These are phyloP conservation scores for Pseudomassariella vexata DNA, from an alignment of 2,329 filamentous ascomycete genomes.

Conservation along the genomic window DNA sequence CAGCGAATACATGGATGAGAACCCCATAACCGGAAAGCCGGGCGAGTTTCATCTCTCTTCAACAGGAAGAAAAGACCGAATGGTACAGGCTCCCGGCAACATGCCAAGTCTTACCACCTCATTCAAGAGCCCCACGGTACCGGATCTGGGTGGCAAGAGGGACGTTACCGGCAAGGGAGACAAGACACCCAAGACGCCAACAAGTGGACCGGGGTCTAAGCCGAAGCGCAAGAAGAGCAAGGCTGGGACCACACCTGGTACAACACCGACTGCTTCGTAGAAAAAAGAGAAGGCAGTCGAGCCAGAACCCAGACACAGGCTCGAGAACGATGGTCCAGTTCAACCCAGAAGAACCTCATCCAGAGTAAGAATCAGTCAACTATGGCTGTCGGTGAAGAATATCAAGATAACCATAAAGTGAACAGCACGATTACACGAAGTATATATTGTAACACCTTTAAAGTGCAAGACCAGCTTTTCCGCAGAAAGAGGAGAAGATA, in stretches of 20 bases:
- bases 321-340: too few relatives aligned
- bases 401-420: too few relatives aligned
- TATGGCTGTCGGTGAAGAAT: too few relatives aligned
- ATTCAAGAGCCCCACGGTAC: conserved; percentile 12
- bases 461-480: too few relatives aligned
- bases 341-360: too few relatives aligned
- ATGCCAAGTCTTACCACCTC: conserved; percentile 19
- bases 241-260: conserved; percentile 15
- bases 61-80: conserved; percentile 47
- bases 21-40: conserved; percentile 60
- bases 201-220: conserved; percentile 24
- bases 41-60: conserved; percentile 61
- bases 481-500: too few relatives aligned
- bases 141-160: conserved; percentile 16
- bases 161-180: conserved; percentile 19
- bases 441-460: too few relatives aligned
- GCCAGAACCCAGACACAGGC: too few relatives aligned
- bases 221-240: conserved; percentile 32
- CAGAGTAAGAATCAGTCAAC: too few relatives aligned
- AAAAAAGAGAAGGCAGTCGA: neutral
- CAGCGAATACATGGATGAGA: conserved; percentile 62
- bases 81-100: conserved; percentile 13
- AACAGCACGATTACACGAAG: too few relatives aligned
- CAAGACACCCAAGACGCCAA: conserved; percentile 28
- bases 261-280: conserved; percentile 19